Evolutionary conservation across 768 basidiomycete species (phyloP).

Genomic region (Mycena floridula): DNA sequence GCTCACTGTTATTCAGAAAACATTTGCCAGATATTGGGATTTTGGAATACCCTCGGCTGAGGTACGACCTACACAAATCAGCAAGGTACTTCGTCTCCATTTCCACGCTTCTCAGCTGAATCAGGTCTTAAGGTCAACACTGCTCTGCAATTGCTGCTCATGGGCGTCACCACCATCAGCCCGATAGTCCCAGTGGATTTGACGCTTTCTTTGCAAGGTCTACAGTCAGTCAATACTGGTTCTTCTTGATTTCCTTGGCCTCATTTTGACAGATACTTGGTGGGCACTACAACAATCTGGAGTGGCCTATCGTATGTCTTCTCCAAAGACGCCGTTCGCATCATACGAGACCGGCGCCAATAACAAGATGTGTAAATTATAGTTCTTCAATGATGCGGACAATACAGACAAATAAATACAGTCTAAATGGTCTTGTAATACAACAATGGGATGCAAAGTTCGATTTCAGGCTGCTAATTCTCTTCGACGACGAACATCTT

Average conservation of each 20-base stretch:
- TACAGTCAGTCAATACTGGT: conserved; percentile 57
- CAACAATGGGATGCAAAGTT: not conserved
- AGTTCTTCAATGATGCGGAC: too few species aligned
- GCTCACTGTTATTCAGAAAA: conserved; percentile 55
- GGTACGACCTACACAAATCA: conserved; percentile 88
- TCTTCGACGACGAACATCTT: conserved; percentile 61
- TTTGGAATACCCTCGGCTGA: conserved; percentile 94
- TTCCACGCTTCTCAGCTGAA: too few species aligned
- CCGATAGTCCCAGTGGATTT: conserved; percentile 70
- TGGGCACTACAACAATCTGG: conserved; percentile 88
- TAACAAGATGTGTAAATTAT: too few species aligned
- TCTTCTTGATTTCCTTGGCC: conserved; percentile 4
- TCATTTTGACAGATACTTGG: conserved; percentile 55
- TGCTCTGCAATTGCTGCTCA: conserved; percentile 81
- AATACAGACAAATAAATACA: too few species aligned
- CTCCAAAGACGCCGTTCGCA: conserved; percentile 65
- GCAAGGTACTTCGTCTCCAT: conserved; percentile 53
- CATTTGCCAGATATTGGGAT: conserved; percentile 90
- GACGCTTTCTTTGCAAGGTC: conserved; percentile 44
- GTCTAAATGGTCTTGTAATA: too few species aligned
- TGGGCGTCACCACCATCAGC: conserved; percentile 83
- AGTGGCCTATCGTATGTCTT: conserved; percentile 83
- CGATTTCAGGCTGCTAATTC: conserved; percentile 16
- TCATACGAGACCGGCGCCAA: conserved; percentile 43
- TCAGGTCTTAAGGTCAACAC: conserved; percentile 74